Evolutionary conservation across 495 filamentous ascomycete species (phyloP).

Genomic region (Elasticomyces elasticus): DNA sequence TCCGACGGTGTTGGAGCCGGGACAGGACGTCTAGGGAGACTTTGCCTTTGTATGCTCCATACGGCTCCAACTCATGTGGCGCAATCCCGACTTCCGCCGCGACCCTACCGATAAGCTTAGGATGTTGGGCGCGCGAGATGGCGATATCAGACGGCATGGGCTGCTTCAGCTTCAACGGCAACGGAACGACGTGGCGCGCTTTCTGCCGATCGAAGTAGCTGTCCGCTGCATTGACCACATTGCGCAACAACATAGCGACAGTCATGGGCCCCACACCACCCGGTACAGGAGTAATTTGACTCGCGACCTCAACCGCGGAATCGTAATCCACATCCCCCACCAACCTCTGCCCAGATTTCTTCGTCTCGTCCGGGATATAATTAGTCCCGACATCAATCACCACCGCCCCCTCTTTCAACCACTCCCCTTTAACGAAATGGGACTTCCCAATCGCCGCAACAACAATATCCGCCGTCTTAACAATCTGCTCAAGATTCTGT

Average conservation of each 20-base stretch:
- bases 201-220: constrained; percentile 74
- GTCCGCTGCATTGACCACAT: constrained; percentile 76
- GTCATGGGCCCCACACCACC: constrained; percentile 98
- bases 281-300: constrained; percentile 92
- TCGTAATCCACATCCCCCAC: constrained; percentile 95
- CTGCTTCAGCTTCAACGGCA: constrained; percentile 61
- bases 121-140: constrained; percentile 77
- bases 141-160: constrained; percentile 92
- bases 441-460: constrained; percentile 86
- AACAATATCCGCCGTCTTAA: constrained; percentile 81
- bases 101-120: constrained; percentile 75
- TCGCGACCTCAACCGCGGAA: constrained; percentile 73
- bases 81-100: constrained; percentile 83
- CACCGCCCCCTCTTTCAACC: constrained; percentile 85
- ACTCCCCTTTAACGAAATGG: constrained; percentile 83
- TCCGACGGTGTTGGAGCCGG: constrained; percentile 71
- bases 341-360: constrained; percentile 86
- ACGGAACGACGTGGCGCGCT: constrained; percentile 60
- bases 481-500: constrained; percentile 52
- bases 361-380: constrained; percentile 85
- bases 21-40: constrained; percentile 72
- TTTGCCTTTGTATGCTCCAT: constrained; percentile 91
- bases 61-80: constrained; percentile 78
- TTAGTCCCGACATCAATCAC: constrained; percentile 98
- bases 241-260: constrained; percentile 91